phyloP scores from a whole-genome alignment of 345 rosid genomes.

The Noccaea caerulescens region DNA sequence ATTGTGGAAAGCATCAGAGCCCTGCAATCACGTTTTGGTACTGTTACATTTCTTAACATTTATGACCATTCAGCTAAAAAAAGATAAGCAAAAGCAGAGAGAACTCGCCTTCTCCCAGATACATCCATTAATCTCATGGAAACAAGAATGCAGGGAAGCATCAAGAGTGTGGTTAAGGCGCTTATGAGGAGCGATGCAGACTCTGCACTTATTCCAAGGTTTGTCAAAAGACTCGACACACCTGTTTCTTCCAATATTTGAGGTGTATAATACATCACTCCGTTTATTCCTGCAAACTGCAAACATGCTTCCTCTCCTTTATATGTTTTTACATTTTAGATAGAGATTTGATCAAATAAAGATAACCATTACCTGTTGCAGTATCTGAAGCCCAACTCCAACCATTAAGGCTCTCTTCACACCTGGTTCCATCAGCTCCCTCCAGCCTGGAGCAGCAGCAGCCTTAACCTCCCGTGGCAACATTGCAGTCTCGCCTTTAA shows the following conservation, averaged over 20 bases:
- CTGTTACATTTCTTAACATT: neutral
- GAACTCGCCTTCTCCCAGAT: constrained; percentile 75
- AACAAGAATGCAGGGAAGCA: constrained; percentile 84
- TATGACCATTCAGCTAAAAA: neutral
- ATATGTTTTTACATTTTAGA: neutral
- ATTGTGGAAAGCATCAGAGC: constrained; percentile 68
- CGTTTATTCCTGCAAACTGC: constrained; percentile 88
- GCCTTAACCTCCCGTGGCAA: constrained; percentile 54
- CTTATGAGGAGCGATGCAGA: constrained; percentile 89
- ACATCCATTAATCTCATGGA: constrained; percentile 90
- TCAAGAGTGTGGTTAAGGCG: constrained; percentile 66
- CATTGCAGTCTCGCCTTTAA: constrained; percentile 52
- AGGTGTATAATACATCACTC: constrained; percentile 89
- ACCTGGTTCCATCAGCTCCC: constrained; percentile 74
- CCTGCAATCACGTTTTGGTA: constrained; percentile 51
- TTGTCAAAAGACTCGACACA: constrained; percentile 67
- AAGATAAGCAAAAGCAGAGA: constrained; percentile 14
- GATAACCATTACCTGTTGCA: constrained; percentile 65
- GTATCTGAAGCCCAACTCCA: constrained; percentile 78
- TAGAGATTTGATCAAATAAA: neutral
- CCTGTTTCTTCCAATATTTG: constrained; percentile 89
- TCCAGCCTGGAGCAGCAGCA: constrained; percentile 63
- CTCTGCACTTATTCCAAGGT: constrained; percentile 62
- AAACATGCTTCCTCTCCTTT: constrained; percentile 24
- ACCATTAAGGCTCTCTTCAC: constrained; percentile 75